These are phyloP conservation scores for Herpotrichia juniperi DNA, from an alignment of 2,329 filamentous ascomycete genomes.

Conservation along the genomic window DNA sequence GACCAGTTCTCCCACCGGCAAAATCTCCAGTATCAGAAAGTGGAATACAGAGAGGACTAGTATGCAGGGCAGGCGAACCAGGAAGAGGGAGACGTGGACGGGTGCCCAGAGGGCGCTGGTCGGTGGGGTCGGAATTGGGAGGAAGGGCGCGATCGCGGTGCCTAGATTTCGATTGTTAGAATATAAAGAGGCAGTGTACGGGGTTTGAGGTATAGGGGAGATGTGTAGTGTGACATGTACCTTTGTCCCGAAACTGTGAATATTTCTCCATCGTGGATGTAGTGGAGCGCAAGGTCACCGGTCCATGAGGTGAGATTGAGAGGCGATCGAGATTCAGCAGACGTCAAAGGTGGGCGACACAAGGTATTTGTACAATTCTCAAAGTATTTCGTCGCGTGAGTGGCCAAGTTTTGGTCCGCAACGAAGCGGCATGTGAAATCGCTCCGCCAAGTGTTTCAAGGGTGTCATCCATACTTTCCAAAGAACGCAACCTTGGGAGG, in stretches of 20 bases:
- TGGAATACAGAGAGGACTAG: slow-evolving; percentile 70
- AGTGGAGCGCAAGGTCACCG: slow-evolving; percentile 12
- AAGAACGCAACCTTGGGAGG: neutral
- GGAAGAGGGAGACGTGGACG: slow-evolving; percentile 74
- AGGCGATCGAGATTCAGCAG: neutral
- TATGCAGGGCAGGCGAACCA: slow-evolving; percentile 80
- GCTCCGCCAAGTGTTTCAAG: neutral
- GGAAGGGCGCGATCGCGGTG: slow-evolving; percentile 94
- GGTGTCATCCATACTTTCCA: neutral
- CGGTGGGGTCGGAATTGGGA: slow-evolving; percentile 74
- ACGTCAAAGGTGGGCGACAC: neutral
- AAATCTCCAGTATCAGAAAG: slow-evolving; percentile 81
- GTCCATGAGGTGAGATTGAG: slow-evolving; percentile 16
- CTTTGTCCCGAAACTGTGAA: slow-evolving; percentile 89
- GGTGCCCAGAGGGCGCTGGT: slow-evolving; percentile 66
- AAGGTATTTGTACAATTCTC: neutral
- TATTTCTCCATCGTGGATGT: slow-evolving; percentile 82
- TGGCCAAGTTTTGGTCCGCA: neutral
- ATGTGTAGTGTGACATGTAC: slow-evolving; percentile 52
- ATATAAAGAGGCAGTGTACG: neutral
- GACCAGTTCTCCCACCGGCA: slow-evolving; percentile 70
- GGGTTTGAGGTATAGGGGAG: neutral
- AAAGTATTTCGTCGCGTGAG: neutral
- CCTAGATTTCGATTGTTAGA: slow-evolving; percentile 58
- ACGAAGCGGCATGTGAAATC: slow-evolving; percentile 1